Base-by-base conservation (phyloP, 768 basidiomycete species). In the Suillus paluster region DNA sequence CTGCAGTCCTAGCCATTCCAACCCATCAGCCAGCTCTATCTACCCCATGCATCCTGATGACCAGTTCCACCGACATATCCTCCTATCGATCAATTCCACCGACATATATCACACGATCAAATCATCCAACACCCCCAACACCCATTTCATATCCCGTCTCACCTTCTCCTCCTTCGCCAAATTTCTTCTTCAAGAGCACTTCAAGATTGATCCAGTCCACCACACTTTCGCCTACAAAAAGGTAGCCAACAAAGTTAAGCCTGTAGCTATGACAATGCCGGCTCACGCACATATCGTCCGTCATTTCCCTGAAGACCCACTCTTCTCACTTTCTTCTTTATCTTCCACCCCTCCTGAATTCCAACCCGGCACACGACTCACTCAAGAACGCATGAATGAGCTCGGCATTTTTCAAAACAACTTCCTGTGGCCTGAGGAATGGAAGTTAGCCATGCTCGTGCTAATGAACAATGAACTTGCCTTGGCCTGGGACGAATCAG, bases 401-500 rank as follows among this genome's bases (percentile, higher is more conserved):
- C 30, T 30, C 6, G 30, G 30, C 3, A 30, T 62, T 0, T 30
- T 44, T 1, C 1, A 1, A 0, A 63, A 63, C 8, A 4, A 21
- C 0, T 66, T 64, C 14, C 25, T 67, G 0, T 59, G 55, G 59
- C 55, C 60, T 2, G 55, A 64, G 10, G 61, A 67, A 42, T 6
- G 21, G 1, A 57, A 58, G 21, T 50, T 67, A 0, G 38, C 34
- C 11, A 42, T 27, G 0, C 67, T 78, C 23, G 53, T 79, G 3
- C 67, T 81, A 62, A 65, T 59, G 30, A 21, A 59, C 19, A 72
- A 79, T 7, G 66, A 81, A 27, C 15, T 63, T 0, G 78, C 62
- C 0, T 77, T 84, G 38, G 79, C 81, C 0, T 84, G 78, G 79
- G 61, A 73, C 4, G 75, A 81, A 11, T 15, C 42, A 0, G 77